Base-by-base conservation (phyloP, 352 stramenopile genomes). In the Phytophthora ohioensis region DNA sequence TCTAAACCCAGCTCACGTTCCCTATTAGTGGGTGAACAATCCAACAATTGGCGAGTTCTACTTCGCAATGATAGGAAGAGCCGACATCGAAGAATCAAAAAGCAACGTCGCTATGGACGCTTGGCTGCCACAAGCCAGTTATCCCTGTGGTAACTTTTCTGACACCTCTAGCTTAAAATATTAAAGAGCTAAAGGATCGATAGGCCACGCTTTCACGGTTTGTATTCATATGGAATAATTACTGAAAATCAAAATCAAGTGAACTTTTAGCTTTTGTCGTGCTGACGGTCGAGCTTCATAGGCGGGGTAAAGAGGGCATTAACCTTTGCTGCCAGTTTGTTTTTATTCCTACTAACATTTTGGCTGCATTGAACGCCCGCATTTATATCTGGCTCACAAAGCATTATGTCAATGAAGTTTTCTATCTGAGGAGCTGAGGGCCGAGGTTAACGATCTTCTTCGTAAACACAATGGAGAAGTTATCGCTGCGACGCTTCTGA, bases 241-340 rank as follows among this genome's bases (percentile, higher is more conserved):
- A 68, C 61, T 68, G 61, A 68, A 68, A 68, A 68, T 68, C 61
- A 68, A 68, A 68, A 65, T 65, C 57, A 65, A 65, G 57, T 65
- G 45, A 65, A 36, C 57, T 65, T 66, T 66, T 66, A 66, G 47
- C 57, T 47, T 66, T 66, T 66, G 21, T 21, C 21, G 21, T 21
- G 21, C 21, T 21, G 21, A 21, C 21, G 21, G 21, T 21, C 21
- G 21, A 21, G 0, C 21, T 21, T 21, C 21, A 1, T 21, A 21
- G 21, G 21, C 21, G 21, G 21, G 21, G 21, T 21, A 21, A 21
- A 21, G 21, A 21, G 21, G 21, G 21, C 21, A 21, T 21, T 21
- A 21, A 21, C 21, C 21, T 21, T 21, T 21, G 21, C 21, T 21
- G 21, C 21, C 21, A 21, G 21, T 21, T 21, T 21, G 21, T 21